Conservation (phyloP, 768 basidiomycete species). For the Russula brevipes region DNA sequence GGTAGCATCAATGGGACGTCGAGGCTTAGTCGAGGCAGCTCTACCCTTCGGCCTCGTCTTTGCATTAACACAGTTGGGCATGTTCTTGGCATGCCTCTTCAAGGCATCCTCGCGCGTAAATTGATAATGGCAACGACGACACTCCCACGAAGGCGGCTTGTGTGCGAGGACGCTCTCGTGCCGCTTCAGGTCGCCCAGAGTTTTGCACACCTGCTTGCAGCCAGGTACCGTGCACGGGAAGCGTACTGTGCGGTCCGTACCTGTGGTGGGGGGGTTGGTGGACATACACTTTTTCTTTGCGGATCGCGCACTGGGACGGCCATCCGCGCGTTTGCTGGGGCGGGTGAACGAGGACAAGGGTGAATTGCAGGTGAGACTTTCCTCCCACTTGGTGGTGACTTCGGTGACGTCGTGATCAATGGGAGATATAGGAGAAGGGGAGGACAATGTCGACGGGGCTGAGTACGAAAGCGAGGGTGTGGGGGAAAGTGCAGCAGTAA, state of each 20-base stretch:
- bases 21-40: neutral
- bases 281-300: neutral
- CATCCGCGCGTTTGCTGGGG: neutral
- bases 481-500: neutral
- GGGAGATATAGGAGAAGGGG: neutral
- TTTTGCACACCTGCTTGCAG: conserved; percentile 24
- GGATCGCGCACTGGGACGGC: neutral
- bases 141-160: conserved; percentile 14
- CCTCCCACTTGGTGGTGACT: neutral
- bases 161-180: conserved; percentile 22
- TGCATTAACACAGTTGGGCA: conserved; percentile 7
- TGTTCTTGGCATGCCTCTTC: conserved; percentile 23
- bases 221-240: conserved; percentile 22
- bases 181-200: conserved; percentile 22
- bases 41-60: conserved; percentile 3
- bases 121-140: conserved; percentile 14
- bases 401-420: neutral
- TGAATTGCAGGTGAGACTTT: neutral
- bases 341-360: neutral
- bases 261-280: neutral
- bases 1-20: neutral
- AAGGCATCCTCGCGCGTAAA: conserved; percentile 25
- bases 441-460: neutral
- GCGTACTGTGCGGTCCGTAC: neutral
- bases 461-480: conserved; percentile 12